Evolutionary conservation across 257 asterid genomes (phyloP).

Genomic region (Solanum chiquidenum): DNA sequence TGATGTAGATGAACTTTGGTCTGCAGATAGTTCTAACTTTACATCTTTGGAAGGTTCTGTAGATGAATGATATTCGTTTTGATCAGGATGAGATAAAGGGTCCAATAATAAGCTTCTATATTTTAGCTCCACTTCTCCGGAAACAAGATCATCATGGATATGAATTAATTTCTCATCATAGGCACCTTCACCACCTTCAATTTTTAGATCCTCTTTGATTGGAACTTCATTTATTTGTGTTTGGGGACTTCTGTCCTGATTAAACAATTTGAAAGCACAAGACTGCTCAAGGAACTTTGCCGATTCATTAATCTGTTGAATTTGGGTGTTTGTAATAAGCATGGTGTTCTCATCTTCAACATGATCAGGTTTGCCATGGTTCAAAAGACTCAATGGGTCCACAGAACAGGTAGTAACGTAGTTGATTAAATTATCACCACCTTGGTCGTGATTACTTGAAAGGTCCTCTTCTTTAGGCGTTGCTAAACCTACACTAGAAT

Average conservation of each 20-base stretch:
- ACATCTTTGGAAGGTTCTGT: constrained; percentile 19
- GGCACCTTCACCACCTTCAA: constrained; percentile 10
- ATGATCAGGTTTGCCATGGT: constrained; percentile 10
- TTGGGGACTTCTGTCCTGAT: constrained; percentile 19
- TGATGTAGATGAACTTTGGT: constrained; percentile 14
- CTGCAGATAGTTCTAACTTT: constrained; percentile 18
- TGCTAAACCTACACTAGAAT: constrained; percentile 5
- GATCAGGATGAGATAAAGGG: constrained; percentile 19
- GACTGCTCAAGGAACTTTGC: constrained; percentile 28
- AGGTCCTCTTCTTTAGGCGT: constrained; percentile 9
- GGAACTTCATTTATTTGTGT: background rate
- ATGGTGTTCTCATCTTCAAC: constrained; percentile 14
- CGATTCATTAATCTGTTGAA: constrained; percentile 28
- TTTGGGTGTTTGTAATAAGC: constrained; percentile 20
- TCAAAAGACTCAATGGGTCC: constrained; percentile 6
- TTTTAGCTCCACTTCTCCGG: constrained; percentile 11
- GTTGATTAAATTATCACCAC: constrained; percentile 10
- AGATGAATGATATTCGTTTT: constrained; percentile 16
- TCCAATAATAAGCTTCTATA: constrained; percentile 8
- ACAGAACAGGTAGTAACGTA: constrained; percentile 2
- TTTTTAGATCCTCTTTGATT: constrained; percentile 3
- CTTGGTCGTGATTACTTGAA: constrained; percentile 11
- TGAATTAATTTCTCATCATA: constrained; percentile 16
- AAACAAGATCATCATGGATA: constrained; percentile 10
- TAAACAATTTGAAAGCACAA: constrained; percentile 20